Evolutionary conservation across 169 alveolate genomes (phyloP).

Genomic region (Perkinsus olseni): DNA sequence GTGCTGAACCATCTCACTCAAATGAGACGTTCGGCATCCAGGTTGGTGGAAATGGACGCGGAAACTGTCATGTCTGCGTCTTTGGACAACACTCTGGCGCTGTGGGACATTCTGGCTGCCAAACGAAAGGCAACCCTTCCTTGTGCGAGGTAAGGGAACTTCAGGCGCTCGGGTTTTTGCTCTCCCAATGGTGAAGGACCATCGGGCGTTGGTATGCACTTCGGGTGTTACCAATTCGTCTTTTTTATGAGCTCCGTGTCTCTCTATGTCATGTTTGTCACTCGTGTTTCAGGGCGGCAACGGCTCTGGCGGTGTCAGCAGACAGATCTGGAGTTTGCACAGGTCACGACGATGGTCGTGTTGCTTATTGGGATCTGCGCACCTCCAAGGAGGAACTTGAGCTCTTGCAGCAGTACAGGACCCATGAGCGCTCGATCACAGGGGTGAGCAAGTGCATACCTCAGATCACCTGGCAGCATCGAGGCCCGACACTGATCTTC

Average conservation of each 20-base stretch:
- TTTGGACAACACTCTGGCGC: not conserved
- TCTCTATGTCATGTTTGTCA: not conserved
- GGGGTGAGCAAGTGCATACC: not conserved
- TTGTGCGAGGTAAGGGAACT: not conserved
- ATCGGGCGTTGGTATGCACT: too few relatives aligned
- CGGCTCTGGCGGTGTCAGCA: not conserved
- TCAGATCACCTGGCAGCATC: too few relatives aligned
- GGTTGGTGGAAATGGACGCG: not conserved
- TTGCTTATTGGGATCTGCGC: not conserved
- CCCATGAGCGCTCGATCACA: not conserved
- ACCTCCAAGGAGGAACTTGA: not conserved
- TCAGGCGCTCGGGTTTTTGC: not conserved
- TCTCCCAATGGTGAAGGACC: too few relatives aligned
- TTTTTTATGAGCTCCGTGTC: too few relatives aligned
- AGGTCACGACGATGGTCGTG: not conserved
- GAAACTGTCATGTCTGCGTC: not conserved
- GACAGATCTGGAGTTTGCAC: not conserved
- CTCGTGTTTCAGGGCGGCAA: not conserved
- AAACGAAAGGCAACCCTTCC: not conserved
- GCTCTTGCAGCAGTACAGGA: not conserved
- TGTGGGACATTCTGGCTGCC: not conserved
- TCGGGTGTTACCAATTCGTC: too few relatives aligned
- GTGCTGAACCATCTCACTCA: not conserved
- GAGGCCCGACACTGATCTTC: too few relatives aligned
- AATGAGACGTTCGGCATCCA: not conserved